Conservation (phyloP, 2,329 filamentous ascomycete genomes). For the Sporothrix curviconia region DNA sequence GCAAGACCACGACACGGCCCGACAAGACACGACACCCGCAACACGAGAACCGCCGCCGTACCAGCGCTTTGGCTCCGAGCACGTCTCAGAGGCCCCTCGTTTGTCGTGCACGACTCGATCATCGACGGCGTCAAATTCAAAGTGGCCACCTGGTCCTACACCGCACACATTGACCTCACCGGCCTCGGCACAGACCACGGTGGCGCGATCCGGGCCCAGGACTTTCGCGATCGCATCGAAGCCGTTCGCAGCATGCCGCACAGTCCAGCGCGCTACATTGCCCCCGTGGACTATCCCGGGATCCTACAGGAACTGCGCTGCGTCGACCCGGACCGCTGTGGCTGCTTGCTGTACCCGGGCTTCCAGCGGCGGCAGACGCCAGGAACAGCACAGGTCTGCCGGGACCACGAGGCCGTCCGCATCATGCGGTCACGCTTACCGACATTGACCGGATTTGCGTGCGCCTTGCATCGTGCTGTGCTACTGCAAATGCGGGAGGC, state of each 20-base stretch:
- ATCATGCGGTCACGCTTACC: not conserved
- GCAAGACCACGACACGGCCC: too few species aligned
- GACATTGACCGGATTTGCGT: not conserved
- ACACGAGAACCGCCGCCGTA: not conserved
- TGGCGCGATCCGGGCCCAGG: not conserved
- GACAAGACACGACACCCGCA: too few species aligned
- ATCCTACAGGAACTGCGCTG: constrained; percentile 11
- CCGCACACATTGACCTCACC: constrained; percentile 10
- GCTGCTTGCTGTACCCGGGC: constrained; percentile 10
- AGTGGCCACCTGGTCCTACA: constrained; percentile 9
- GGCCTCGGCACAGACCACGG: not conserved
- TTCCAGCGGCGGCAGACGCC: not conserved
- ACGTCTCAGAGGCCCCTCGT: not conserved
- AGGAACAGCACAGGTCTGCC: not conserved
- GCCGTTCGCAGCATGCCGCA: not conserved
- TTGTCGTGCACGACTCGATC: not conserved
- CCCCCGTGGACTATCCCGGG: constrained; percentile 1
- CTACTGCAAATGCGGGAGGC: too few species aligned
- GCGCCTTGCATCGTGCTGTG: not conserved
- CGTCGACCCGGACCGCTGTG: constrained; percentile 12
- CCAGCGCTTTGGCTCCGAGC: not conserved
- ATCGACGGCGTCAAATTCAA: not conserved
- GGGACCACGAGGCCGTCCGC: not conserved
- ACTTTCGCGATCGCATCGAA: not conserved
- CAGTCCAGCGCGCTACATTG: not conserved